Conservation (phyloP, 371 early-diverging fungal species). For the Actinomortierella wolfii region DNA sequence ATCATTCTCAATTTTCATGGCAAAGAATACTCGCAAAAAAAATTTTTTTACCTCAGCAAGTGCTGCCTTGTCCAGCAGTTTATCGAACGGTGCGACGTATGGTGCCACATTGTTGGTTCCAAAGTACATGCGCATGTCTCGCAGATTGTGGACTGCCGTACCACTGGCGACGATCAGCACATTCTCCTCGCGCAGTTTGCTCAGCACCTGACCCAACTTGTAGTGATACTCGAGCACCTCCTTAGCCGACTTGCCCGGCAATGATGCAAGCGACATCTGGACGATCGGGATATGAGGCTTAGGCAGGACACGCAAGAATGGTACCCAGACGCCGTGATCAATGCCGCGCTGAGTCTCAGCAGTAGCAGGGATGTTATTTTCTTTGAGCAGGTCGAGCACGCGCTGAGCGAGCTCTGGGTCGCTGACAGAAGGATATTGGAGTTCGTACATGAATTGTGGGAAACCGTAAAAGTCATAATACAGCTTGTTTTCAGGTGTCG, state of each 20-base stretch:
- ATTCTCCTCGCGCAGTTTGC: slow-evolving; percentile 50
- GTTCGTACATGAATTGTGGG: slow-evolving; percentile 58
- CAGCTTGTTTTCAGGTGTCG: slow-evolving; percentile 24
- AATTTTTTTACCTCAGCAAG: slow-evolving; percentile 18
- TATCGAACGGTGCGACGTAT: slow-evolving; percentile 50
- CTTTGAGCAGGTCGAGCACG: slow-evolving; percentile 56
- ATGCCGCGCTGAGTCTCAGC: slow-evolving; percentile 54
- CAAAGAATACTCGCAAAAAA: too few species aligned
- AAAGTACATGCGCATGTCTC: slow-evolving; percentile 46
- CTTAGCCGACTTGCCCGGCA: slow-evolving; percentile 26
- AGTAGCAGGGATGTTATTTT: slow-evolving; percentile 47
- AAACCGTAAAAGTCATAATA: slow-evolving; percentile 70
- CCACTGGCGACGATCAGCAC: slow-evolving; percentile 64
- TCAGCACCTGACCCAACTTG: slow-evolving; percentile 38
- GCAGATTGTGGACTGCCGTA: slow-evolving; percentile 61
- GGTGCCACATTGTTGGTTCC: slow-evolving; percentile 36
- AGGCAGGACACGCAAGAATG: slow-evolving; percentile 57
- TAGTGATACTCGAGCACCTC: slow-evolving; percentile 48
- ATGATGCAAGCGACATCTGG: slow-evolving; percentile 53
- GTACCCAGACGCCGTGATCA: slow-evolving; percentile 71
- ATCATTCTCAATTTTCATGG: too few species aligned
- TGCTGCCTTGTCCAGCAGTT: slow-evolving; percentile 44
- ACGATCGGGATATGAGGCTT: slow-evolving; percentile 62
- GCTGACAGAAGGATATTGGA: slow-evolving; percentile 61
- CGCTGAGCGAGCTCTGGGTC: slow-evolving; percentile 55